Evolutionary conservation across 1,284 basidiomycete genomes (phyloP).

Genomic region (Trametes pubescens): DNA sequence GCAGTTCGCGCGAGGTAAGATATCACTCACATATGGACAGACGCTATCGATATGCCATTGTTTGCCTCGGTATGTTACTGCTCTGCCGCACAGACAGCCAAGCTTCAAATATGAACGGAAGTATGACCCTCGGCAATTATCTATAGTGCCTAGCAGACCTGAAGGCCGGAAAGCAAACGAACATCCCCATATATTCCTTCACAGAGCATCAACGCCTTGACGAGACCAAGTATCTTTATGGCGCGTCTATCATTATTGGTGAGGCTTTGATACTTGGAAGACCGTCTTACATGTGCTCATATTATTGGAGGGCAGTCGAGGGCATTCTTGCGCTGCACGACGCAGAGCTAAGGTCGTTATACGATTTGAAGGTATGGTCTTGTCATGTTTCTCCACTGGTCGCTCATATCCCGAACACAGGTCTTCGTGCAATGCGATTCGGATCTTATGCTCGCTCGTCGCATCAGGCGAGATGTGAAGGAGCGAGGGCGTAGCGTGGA

Average conservation of each 20-base stretch:
- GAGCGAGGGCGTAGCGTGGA: slow-evolving; percentile 89
- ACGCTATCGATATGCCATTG: slow-evolving; percentile 90
- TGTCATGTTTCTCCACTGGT: slow-evolving; percentile 23
- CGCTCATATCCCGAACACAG: slow-evolving; percentile 44
- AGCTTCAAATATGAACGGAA: slow-evolving; percentile 29
- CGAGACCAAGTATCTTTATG: slow-evolving; percentile 93
- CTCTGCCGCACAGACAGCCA: slow-evolving; percentile 17
- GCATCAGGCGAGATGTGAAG: slow-evolving; percentile 87
- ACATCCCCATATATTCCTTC: slow-evolving; percentile 96
- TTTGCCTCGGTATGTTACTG: slow-evolving; percentile 75
- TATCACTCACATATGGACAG: slow-evolving; percentile 33
- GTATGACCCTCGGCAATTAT: neutral
- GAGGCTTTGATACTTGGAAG: neutral
- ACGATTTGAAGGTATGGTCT: slow-evolving; percentile 84
- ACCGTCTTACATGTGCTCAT: neutral
- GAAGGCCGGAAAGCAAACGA: slow-evolving; percentile 82
- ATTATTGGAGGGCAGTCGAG: slow-evolving; percentile 63
- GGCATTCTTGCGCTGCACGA: slow-evolving; percentile 94
- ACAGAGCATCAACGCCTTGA: slow-evolving; percentile 87
- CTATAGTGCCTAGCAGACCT: slow-evolving; percentile 83
- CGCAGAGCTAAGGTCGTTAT: slow-evolving; percentile 77
- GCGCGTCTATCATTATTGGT: slow-evolving; percentile 95
- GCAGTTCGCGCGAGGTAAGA: neutral
- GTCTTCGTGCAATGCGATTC: slow-evolving; percentile 91
- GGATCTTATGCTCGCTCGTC: slow-evolving; percentile 95